Base-by-base conservation (phyloP, 129 eudicot genomes). In the Centaurea solstitialis region DNA sequence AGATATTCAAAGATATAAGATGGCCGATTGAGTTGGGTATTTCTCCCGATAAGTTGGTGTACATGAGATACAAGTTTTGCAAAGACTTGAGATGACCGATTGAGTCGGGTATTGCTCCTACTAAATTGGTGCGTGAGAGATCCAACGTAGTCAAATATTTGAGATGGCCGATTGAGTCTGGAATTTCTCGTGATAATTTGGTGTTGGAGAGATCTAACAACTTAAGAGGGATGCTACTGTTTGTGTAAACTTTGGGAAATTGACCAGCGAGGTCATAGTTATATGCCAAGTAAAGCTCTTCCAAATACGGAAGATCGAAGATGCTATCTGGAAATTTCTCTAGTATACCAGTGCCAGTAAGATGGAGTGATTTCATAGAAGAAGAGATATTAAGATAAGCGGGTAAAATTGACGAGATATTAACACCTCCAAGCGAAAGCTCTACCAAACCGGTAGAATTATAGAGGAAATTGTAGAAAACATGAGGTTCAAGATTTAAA, bases 291-390 rank as follows among this genome's bases (percentile, higher is more conserved):
- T 12, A 12, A 5, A 83, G 77, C 7, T 3, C 15, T 64, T 82
- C 40, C 83, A 86, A 64, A 17, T 80, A 59, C 15, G 83, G 82
- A 12, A 84, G 80, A 41, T 78, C 82, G 38, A 89, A 80, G 26
- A 83, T 35, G 8, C 70, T 74, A 24, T 70, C 69, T 13, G 89
- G 87, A 71, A 88, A 15, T 17, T 68, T 64, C 22, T 84, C 89
- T 3, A 50, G 75, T 9, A 88, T 20, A 11, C 28, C 20, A 7
- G 84, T 88, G 3, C 0, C 0, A 0, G 28, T 0, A 47, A 85
- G 82, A 33, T 64, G 57, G 0, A 88, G 85, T 73, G 66, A 57
- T 69, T 21, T 70, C 30, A 82, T 3, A 67, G 70, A 39, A 67
- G 70, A 39, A 33, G 79, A 62, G 2, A 64, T 28, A 37, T 77